Conservation (phyloP, 345 rosid species). For the Pugionium cornutum region DNA sequence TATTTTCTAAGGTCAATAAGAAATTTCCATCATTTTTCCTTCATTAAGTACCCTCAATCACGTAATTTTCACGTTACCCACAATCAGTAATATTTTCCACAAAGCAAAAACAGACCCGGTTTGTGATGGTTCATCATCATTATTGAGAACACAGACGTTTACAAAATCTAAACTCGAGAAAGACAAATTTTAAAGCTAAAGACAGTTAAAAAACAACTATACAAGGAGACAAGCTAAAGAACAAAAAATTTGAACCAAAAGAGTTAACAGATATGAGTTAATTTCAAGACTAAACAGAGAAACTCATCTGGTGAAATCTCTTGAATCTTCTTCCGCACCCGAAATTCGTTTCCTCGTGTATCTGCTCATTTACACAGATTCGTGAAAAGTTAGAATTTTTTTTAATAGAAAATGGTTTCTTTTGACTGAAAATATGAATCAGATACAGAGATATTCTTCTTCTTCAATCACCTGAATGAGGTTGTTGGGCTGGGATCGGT, state of each 20-base stretch:
- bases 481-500: slow-evolving; percentile 36
- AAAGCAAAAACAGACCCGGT: neutral
- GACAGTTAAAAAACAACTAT: neutral
- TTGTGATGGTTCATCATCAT: neutral
- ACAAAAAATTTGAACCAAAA: slow-evolving; percentile 14
- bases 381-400: neutral
- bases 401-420: neutral
- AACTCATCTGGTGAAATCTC: slow-evolving; percentile 31
- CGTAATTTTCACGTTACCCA: slow-evolving; percentile 20
- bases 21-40: slow-evolving; percentile 3
- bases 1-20: neutral
- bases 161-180: slow-evolving; percentile 3
- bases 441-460: neutral
- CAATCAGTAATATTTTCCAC: neutral
- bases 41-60: slow-evolving; percentile 22
- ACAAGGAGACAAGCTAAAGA: neutral
- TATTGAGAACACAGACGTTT: slow-evolving; percentile 19
- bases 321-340: slow-evolving; percentile 29
- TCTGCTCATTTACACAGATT: slow-evolving; percentile 18
- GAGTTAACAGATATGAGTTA: neutral
- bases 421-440: neutral
- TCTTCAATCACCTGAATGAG: slow-evolving; percentile 34
- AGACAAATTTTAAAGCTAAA: neutral
- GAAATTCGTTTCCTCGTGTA: slow-evolving; percentile 30
- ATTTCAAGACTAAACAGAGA: slow-evolving; percentile 5